Evolutionary conservation across 208 protist genomes (phyloP), one percentile per base, ranked within the genome.

Genomic region (Trypanosoma rangeli): DNA sequence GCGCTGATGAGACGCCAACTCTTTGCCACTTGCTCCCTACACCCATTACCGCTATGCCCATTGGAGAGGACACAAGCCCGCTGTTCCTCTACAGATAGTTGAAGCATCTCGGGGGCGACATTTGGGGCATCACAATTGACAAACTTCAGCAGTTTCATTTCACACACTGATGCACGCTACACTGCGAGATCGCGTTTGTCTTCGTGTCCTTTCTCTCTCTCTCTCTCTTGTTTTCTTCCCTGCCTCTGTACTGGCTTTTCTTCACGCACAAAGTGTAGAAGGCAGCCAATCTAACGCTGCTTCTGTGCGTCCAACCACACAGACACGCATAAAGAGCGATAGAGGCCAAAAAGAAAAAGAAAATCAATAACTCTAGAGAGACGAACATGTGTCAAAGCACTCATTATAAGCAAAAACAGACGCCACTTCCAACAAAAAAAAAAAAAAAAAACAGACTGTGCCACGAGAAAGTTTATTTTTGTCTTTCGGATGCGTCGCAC

Each of bases 71-170:
- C 64, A 22, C 53, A 57, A 44, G 71, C 20, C 12, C 59, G 57
- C 5, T 77, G 44, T 26, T 70, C 35, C 33, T 66, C 49, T 13
- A 53, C 15, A 15, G 35, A 68, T 0, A 77, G 16, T 22, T 77
- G 12, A 49, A 77, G 67, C 18, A 72, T 76, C 57, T 68, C 76
- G 7, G 73, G 67, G 24, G 82, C 55, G 46, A 84, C 89, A 70
- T 80, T 77, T 42, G 88, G 88, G 16, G 85, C 85, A 64, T 94
- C 88, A 76, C 85, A 80, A 59, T 86, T 87, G 50, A 91, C 55
- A 67, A 94, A 94, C 59, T 91, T 91, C 18, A 94, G 52, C 10
- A 94, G 71, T 66, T 90, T 90, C 88, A 94, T 90, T 52, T n/a
- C 16, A 5, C 33, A 20, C 15, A 9, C 8, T 46, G 42, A 18